phyloP scores from a whole-genome alignment of 306 rosid genomes.

The Vicia villosa region DNA sequence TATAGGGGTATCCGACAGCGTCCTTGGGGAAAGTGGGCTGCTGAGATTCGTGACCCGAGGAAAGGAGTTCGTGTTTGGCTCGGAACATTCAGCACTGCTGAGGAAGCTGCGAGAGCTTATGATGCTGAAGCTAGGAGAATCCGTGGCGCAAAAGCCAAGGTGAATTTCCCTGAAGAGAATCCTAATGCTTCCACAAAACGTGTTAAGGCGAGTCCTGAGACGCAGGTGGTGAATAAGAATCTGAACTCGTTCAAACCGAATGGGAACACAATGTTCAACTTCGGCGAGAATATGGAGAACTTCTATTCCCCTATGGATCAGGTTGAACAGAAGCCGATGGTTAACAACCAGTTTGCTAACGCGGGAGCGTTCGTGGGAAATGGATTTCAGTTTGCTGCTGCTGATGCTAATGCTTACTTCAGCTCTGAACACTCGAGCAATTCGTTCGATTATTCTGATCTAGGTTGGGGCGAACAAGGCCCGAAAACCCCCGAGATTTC shows the following conservation, averaged over 20 bases:
- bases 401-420: slow-evolving; percentile 49
- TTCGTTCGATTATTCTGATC: slow-evolving; percentile 73
- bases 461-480: slow-evolving; percentile 70
- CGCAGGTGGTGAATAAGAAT: slow-evolving; percentile 42
- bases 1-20: slow-evolving; percentile 95
- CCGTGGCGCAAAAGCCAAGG: slow-evolving; percentile 95
- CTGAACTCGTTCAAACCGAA: slow-evolving; percentile 47
- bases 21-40: slow-evolving; percentile 99
- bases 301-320: slow-evolving; percentile 48
- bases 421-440: slow-evolving; percentile 85
- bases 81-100: slow-evolving; percentile 97
- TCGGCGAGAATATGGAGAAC: slow-evolving; percentile 44
- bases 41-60: slow-evolving; percentile 95
- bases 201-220: slow-evolving; percentile 49
- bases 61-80: slow-evolving; percentile 99
- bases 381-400: slow-evolving; percentile 44
- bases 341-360: slow-evolving; percentile 51
- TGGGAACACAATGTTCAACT: slow-evolving; percentile 46
- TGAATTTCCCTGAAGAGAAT: slow-evolving; percentile 83
- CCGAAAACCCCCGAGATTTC: slow-evolving; percentile 83
- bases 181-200: slow-evolving; percentile 47
- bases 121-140: slow-evolving; percentile 94
- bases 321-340: slow-evolving; percentile 72
- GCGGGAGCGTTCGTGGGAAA: slow-evolving; percentile 44
- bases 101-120: slow-evolving; percentile 97